These are phyloP conservation scores for Puccinia horiana DNA, from an alignment of 1,284 basidiomycete genomes.

Conservation along the genomic window DNA sequence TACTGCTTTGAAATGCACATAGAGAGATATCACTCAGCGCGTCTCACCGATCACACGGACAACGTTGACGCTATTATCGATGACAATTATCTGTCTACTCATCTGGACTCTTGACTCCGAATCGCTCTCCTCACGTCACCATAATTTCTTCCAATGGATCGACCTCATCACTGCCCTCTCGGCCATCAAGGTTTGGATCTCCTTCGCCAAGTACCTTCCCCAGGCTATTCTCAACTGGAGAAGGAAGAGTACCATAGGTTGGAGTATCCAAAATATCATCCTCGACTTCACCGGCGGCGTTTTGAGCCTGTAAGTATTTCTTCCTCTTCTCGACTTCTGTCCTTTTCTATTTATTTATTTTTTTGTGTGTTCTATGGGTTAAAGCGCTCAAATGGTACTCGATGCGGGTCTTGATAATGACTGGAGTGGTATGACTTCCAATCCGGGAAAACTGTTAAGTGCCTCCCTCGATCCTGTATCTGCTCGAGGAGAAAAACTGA, in stretches of 20 bases:
- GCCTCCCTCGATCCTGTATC: background rate
- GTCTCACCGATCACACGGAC: slow-evolving; percentile 21
- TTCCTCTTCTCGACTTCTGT: background rate
- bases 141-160: slow-evolving; percentile 23
- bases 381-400: slow-evolving; percentile 40
- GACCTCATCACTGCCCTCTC: slow-evolving; percentile 48
- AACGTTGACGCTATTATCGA: background rate
- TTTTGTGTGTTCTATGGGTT: background rate
- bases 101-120: slow-evolving; percentile 30
- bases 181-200: slow-evolving; percentile 59
- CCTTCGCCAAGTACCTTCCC: slow-evolving; percentile 43
- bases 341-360: background rate
- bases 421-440: slow-evolving; percentile 38
- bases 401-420: slow-evolving; percentile 33
- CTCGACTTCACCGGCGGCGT: slow-evolving; percentile 50
- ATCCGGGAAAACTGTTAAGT: slow-evolving; percentile 45
- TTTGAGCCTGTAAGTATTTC: slow-evolving; percentile 26
- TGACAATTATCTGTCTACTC: slow-evolving; percentile 17
- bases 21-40: slow-evolving; percentile 35
- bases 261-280: slow-evolving; percentile 50
- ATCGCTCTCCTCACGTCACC: slow-evolving; percentile 12
- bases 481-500: background rate
- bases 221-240: slow-evolving; percentile 35
- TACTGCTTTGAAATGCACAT: background rate
- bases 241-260: slow-evolving; percentile 29